Conservation (phyloP, 2,329 filamentous ascomycete species). For the Ceratocystis colombiana region DNA sequence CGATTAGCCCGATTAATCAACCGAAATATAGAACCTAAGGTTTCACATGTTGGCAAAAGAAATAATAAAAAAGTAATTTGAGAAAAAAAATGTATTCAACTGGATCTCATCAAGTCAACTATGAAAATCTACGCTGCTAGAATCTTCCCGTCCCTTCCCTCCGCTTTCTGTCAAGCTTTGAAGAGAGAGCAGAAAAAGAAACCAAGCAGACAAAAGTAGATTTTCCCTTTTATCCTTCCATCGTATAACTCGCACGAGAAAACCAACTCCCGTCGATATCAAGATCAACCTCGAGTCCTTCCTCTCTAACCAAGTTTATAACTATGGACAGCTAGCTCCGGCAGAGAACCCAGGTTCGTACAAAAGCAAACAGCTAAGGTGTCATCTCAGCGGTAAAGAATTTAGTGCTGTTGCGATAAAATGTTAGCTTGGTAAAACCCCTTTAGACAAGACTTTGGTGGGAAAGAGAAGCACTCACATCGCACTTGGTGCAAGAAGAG, state of each 20-base stretch:
- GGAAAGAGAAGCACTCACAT: neutral
- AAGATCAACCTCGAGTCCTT: neutral
- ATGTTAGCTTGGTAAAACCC: neutral
- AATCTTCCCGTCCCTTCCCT: neutral
- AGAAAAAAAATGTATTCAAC: conserved; percentile 15
- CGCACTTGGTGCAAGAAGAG: conserved; percentile 21
- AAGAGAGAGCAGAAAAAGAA: neutral
- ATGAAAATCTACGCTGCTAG: conserved; percentile 11
- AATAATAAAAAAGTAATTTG: neutral
- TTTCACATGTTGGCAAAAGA: neutral
- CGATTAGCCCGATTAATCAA: neutral
- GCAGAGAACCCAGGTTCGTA: conserved; percentile 3
- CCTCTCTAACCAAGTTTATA: neutral
- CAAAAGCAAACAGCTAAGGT: conserved; percentile 3
- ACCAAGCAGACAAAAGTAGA: neutral
- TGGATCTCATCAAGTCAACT: conserved; percentile 13
- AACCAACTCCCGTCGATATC: neutral
- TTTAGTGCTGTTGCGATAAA: conserved; percentile 7
- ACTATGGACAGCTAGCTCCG: conserved; percentile 7
- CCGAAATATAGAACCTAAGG: neutral
- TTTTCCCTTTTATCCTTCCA: neutral
- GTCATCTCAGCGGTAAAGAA: conserved; percentile 1
- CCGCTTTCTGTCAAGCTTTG: neutral
- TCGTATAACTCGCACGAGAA: neutral
- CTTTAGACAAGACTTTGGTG: no score